phyloP scores from a whole-genome alignment of 495 filamentous ascomycete species.

The Xylaria palmicola region DNA sequence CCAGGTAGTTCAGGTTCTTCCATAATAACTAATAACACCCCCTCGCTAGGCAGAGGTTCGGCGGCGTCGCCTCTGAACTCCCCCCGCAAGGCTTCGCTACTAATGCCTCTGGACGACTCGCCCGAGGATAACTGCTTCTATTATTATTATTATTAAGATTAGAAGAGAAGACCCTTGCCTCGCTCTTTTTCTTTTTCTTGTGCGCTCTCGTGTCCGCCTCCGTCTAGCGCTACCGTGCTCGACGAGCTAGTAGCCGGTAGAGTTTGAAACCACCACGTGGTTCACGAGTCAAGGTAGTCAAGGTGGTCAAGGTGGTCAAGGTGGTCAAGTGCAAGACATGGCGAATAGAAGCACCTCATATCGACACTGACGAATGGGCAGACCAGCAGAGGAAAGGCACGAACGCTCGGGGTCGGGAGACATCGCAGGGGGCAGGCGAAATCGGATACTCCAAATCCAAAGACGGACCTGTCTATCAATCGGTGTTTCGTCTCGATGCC shows the following conservation, averaged over 20 bases:
- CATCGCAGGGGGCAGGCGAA: no score
- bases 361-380: no score
- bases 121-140: conserved; percentile 6
- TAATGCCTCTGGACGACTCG: conserved; percentile 1
- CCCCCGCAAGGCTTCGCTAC: conserved; percentile 10
- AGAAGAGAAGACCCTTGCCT: conserved; percentile 8
- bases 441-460: no score
- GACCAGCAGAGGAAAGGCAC: no score
- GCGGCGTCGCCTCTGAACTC: not conserved
- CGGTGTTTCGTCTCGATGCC: not conserved
- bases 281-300: not conserved
- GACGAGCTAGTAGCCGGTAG: not conserved
- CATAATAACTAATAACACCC: conserved; percentile 7
- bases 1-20: not conserved
- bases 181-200: not conserved
- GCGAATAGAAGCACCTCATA: no score
- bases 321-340: no score
- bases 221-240: not conserved
- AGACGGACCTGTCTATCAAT: not conserved
- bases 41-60: not conserved
- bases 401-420: no score
- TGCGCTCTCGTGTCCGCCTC: not conserved
- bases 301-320: no score
- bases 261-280: not conserved
- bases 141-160: conserved; percentile 15